phyloP scores from a whole-genome alignment of 139 green algal species.

The Pseudopediastrum boryanum region DNA sequence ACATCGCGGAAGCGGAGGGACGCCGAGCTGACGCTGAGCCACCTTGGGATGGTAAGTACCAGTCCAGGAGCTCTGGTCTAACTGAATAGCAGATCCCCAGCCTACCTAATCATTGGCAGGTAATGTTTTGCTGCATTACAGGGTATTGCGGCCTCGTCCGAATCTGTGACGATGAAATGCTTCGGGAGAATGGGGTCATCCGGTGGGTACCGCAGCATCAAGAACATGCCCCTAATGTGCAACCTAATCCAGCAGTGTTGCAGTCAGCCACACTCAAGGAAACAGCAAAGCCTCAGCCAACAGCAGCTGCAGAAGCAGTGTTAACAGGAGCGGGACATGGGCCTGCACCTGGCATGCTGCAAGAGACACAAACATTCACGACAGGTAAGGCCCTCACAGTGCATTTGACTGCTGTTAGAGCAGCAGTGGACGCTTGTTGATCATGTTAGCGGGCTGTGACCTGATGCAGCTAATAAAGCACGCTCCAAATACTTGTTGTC shows the following conservation, averaged over 20 bases:
- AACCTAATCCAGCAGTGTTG: neutral
- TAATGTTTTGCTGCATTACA: neutral
- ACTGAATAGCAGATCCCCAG: neutral
- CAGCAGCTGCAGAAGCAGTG: conserved; percentile 1
- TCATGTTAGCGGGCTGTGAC: too few relatives aligned
- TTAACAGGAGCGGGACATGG: neutral
- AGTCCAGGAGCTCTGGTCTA: neutral
- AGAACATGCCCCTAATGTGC: neutral
- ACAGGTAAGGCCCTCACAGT: too few relatives aligned
- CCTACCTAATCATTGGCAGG: neutral
- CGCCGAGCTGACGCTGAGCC: neutral
- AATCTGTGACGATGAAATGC: conserved; percentile 5
- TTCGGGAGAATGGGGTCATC: conserved; percentile 3
- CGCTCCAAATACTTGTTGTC: too few relatives aligned
- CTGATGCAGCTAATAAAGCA: too few relatives aligned
- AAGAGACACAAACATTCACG: neutral
- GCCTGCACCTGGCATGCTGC: neutral
- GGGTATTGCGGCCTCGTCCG: conserved; percentile 16
- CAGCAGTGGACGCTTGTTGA: too few relatives aligned
- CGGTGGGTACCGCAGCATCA: conserved; percentile 13
- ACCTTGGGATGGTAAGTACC: conserved; percentile 28
- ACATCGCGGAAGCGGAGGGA: neutral
- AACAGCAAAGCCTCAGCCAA: neutral
- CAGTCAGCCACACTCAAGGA: neutral
- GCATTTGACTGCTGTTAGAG: too few relatives aligned